These are phyloP conservation scores for Quercus alba DNA, from an alignment of 306 rosid genomes.

Conservation along the genomic window DNA sequence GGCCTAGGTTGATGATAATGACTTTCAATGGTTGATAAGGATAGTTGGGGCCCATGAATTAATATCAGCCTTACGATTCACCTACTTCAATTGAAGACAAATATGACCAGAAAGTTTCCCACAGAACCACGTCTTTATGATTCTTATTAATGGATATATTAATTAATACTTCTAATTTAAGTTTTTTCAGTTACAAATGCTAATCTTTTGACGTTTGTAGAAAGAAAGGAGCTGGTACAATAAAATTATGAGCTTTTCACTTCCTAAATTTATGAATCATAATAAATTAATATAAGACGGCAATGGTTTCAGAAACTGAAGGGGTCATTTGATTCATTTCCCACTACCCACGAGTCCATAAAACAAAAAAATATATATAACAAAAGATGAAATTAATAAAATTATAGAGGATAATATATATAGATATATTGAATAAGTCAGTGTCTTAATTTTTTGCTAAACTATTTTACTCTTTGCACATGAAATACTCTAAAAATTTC, in stretches of 20 bases:
- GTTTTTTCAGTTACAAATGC: constrained; percentile 3
- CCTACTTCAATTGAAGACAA: constrained; percentile 8
- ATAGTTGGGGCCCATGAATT: constrained; percentile 20
- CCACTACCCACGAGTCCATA: too few relatives aligned
- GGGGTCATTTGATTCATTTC: too few relatives aligned
- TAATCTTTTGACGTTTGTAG: constrained; percentile 8
- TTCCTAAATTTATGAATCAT: neutral
- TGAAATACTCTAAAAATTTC: too few relatives aligned
- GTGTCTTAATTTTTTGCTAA: too few relatives aligned
- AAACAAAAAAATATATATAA: too few relatives aligned
- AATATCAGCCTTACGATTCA: constrained; percentile 16
- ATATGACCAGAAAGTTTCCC: neutral
- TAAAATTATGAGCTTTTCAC: neutral
- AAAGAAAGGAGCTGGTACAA: neutral
- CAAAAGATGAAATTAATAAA: too few relatives aligned
- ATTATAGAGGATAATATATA: too few relatives aligned
- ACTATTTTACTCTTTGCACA: too few relatives aligned
- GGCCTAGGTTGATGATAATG: constrained; percentile 15
- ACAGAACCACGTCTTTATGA: neutral
- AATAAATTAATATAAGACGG: neutral
- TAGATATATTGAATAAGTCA: too few relatives aligned
- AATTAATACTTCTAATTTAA: neutral
- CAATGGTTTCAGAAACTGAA: neutral
- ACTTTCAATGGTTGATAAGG: constrained; percentile 15
- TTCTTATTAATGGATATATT: neutral